These are phyloP conservation scores for Cryptococcus hybrid DNA, from an alignment of 1,284 basidiomycete genomes.

Conservation along the genomic window DNA sequence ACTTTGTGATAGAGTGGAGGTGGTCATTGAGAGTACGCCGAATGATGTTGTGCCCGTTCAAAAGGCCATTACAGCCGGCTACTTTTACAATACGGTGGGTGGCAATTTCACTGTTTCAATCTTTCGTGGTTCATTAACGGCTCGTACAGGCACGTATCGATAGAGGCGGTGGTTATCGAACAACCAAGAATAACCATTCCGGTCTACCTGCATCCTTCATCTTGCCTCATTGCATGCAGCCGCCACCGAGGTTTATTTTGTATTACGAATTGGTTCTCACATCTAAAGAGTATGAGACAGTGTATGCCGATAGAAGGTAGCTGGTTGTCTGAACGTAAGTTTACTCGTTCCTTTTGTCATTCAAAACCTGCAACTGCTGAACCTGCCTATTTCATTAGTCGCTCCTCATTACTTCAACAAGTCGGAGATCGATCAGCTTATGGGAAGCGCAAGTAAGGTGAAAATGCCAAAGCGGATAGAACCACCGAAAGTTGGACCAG, in stretches of 20 bases:
- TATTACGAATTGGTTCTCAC: conserved; percentile 80
- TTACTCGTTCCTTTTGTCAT: too few species aligned
- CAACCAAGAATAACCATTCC: conserved; percentile 86
- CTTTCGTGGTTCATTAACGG: not conserved
- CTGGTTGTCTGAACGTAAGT: conserved; percentile 86
- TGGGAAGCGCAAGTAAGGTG: conserved; percentile 66
- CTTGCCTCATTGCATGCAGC: conserved; percentile 89
- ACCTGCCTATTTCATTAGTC: conserved; percentile 53
- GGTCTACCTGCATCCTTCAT: conserved; percentile 95
- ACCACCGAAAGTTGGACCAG: conserved; percentile 35
- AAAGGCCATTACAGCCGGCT: conserved; percentile 91
- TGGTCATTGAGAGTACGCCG: conserved; percentile 80
- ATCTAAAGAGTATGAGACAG: conserved; percentile 67
- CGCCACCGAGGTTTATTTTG: conserved; percentile 82
- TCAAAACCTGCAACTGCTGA: conserved; percentile 1
- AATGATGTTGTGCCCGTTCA: conserved; percentile 94
- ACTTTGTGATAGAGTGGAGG: conserved; percentile 94
- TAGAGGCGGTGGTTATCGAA: conserved; percentile 88
- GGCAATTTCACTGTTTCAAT: not conserved
- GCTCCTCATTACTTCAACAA: conserved; percentile 93
- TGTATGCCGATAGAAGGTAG: conserved; percentile 95
- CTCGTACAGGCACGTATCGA: conserved; percentile 70
- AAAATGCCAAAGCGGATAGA: conserved; percentile 75
- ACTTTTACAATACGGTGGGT: conserved; percentile 90
- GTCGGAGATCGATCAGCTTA: conserved; percentile 77